Base-by-base conservation (phyloP, 495 filamentous ascomycete genomes). In the Coniosporium apollinis region DNA sequence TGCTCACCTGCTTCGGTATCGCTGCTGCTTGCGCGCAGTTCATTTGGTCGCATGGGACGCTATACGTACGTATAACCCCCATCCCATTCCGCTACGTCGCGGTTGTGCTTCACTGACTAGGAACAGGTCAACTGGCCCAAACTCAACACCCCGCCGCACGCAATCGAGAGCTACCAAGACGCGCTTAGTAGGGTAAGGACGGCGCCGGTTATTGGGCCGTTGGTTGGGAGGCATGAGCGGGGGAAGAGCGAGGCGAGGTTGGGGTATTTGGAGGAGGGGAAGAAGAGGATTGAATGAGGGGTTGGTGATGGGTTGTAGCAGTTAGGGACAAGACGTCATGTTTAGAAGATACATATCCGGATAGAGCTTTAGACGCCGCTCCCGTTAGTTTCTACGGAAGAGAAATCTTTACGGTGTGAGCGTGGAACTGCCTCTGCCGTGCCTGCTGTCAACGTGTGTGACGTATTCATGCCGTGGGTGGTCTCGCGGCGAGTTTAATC, bases 41-140 rank as follows among this genome's bases (percentile, higher is more conserved):
- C 47, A 74, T 96, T 26, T 59, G 69, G 30, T 66, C 48, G 14
- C 79, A 92, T 54, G 91, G 91, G 26, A 84, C 89, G 66, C 69
- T 97, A 34, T 97, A 82, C 54, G 89, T 91, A 70, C 66, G 81
- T 76, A 24, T 33, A 9, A 18, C 9, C n/a, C 5, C 14, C 15
- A 22, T 14, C 33, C 20, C 25, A 32, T 29, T 18, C 30, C 19
- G 11, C 19, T 19, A 21, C 1, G 26, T 10, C 10, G 10, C 29
- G 13, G n/a, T 19, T 22, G 0, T 31, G 7, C 21, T 25, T 22
- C 19, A 32, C 44, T 55, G 36, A 57, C 21, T 22, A 15, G 17
- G 24, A n/a, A n/a, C 30, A 93, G 84, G 84, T 97, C 19, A 91
- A 87, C 57, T 97, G 89, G 89, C 89, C 89, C 13, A 93, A 89